Percentiles rank a stretch among this genome's conserved stretches.
Evolutionary conservation across 257 asterid genomes (phyloP).

Genomic region (Galeopsis tetrahit): DNA sequence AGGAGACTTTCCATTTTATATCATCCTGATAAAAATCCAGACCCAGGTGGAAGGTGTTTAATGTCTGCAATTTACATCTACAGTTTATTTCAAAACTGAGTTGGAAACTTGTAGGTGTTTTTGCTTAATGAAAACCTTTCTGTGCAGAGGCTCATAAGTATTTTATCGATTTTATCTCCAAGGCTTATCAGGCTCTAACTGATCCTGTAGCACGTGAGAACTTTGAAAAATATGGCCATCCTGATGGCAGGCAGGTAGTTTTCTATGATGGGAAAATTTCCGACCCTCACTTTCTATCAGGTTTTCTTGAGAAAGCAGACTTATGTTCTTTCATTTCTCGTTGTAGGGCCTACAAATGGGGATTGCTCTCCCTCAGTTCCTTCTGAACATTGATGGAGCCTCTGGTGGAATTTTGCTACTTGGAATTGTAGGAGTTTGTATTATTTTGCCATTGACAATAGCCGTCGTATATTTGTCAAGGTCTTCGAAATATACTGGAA

Average conservation of each 20-base stretch:
- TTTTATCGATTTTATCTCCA: conserved; percentile 86
- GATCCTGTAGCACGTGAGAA: conserved; percentile 97
- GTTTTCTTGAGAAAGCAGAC: conserved; percentile 29
- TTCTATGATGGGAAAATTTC: conserved; percentile 20
- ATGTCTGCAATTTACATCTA: conserved; percentile 36
- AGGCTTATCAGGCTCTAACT: conserved; percentile 99
- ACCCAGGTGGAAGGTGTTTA: conserved; percentile 92
- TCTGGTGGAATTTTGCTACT: conserved; percentile 92
- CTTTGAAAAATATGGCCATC: conserved; percentile 98
- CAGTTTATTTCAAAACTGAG: conserved; percentile 19
- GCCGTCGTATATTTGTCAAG: conserved; percentile 91
- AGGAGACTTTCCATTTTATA: conserved; percentile 93
- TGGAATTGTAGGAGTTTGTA: conserved; percentile 98
- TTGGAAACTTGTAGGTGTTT: conserved; percentile 26
- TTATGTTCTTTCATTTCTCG: conserved; percentile 24
- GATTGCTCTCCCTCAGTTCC: conserved; percentile 94
- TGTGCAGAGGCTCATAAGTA: conserved; percentile 89
- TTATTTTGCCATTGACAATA: conserved; percentile 81
- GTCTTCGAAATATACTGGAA: conserved; percentile 96
- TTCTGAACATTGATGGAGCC: conserved; percentile 89
- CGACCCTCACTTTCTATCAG: conserved; percentile 22
- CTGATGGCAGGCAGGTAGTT: conserved; percentile 98
- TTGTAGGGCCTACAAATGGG: conserved; percentile 96
- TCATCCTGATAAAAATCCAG: conserved; percentile 99
- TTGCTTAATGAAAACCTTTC: conserved; percentile 36